These are phyloP conservation scores for Cryphonectria naterciae DNA, from an alignment of 2,329 filamentous ascomycete genomes.

Conservation along the genomic window DNA sequence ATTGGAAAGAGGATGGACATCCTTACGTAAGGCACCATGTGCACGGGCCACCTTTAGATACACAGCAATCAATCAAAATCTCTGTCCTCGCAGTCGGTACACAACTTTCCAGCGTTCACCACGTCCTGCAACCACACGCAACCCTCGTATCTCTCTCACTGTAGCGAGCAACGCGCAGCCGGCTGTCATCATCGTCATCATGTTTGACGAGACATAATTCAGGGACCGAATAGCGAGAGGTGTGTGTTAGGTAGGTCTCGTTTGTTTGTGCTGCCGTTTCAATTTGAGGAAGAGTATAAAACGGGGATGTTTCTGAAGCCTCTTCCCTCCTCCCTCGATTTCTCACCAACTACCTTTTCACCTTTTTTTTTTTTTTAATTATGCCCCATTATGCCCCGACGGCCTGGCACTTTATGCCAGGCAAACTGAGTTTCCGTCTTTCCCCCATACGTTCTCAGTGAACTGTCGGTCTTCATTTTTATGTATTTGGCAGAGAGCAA, in stretches of 20 bases:
- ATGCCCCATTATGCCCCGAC: slow-evolving; percentile 50
- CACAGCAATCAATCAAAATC: slow-evolving; percentile 7
- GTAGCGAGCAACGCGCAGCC: not conserved
- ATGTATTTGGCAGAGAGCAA: slow-evolving; percentile 70
- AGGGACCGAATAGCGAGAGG: not conserved
- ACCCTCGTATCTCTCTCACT: not conserved
- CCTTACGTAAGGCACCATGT: not conserved
- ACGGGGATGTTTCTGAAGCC: not conserved
- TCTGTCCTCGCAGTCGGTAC: not conserved
- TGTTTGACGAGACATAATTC: not conserved
- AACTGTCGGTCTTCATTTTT: slow-evolving; percentile 59
- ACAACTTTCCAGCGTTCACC: not conserved
- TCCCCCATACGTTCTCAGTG: slow-evolving; percentile 77
- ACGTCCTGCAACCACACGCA: not conserved
- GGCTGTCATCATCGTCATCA: not conserved
- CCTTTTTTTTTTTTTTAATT: not conserved
- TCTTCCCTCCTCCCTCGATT: not conserved
- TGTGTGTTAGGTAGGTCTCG: not conserved
- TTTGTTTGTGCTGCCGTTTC: not conserved
- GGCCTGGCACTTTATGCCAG: slow-evolving; percentile 54
- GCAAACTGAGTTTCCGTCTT: slow-evolving; percentile 65
- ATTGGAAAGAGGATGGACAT: not conserved
- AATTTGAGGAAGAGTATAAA: not conserved
- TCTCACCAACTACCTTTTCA: not conserved
- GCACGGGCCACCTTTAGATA: slow-evolving; percentile 10